phyloP scores from a whole-genome alignment of 2,329 filamentous ascomycete genomes.

The Colletotrichum echinochloae region DNA sequence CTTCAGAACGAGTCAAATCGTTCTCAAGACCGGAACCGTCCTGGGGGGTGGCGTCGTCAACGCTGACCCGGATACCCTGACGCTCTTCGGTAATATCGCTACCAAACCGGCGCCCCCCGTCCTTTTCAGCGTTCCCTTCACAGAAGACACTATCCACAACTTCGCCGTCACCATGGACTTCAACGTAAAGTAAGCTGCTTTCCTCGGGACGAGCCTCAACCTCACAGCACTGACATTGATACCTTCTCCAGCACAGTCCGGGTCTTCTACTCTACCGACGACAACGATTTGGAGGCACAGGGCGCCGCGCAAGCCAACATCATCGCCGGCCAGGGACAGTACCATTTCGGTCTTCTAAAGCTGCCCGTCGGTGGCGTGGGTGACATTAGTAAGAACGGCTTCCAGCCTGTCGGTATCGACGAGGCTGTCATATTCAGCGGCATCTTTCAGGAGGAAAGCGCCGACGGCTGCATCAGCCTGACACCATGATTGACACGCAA shows the following conservation, averaged over 20 bases:
- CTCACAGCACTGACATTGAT: slow-evolving; percentile 1
- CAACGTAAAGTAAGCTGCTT: slow-evolving; percentile 59
- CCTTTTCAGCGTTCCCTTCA: slow-evolving; percentile 64
- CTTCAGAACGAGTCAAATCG: slow-evolving; percentile 64
- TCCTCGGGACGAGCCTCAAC: background rate
- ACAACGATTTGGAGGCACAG: slow-evolving; percentile 58
- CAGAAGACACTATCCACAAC: slow-evolving; percentile 67
- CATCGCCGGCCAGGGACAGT: slow-evolving; percentile 68
- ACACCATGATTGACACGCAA: slow-evolving; percentile 1
- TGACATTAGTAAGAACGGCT: slow-evolving; percentile 58
- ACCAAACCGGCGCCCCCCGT: slow-evolving; percentile 50
- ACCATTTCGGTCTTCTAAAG: slow-evolving; percentile 72
- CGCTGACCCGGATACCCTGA: slow-evolving; percentile 55
- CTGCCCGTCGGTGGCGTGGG: slow-evolving; percentile 63
- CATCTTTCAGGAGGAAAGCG: slow-evolving; percentile 65
- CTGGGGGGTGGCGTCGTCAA: slow-evolving; percentile 53
- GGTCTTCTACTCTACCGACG: slow-evolving; percentile 67
- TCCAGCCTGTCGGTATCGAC: slow-evolving; percentile 60
- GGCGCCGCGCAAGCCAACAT: slow-evolving; percentile 61
- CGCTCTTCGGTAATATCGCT: slow-evolving; percentile 62
- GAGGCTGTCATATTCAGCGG: slow-evolving; percentile 66
- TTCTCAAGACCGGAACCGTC: slow-evolving; percentile 67
- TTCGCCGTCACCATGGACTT: slow-evolving; percentile 71
- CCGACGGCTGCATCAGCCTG: slow-evolving; percentile 41
- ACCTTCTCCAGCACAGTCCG: slow-evolving; percentile 60